These are phyloP conservation scores for Rauvolfia tetraphylla DNA, from an alignment of 257 asterid genomes.

Conservation along the genomic window DNA sequence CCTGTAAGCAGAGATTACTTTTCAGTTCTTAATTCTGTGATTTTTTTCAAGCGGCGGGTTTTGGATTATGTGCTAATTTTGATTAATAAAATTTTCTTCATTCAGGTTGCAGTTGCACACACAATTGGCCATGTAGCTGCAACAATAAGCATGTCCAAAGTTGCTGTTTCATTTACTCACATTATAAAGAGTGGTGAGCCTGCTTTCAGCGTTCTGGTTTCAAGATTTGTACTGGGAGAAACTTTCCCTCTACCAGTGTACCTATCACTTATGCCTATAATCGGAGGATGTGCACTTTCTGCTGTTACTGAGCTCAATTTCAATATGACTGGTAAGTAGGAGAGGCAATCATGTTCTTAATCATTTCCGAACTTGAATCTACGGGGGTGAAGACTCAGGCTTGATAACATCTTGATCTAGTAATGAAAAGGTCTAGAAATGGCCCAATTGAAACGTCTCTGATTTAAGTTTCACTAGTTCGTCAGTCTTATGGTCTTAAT, in stretches of 20 bases:
- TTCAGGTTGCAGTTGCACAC: conserved; percentile 94
- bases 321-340: conserved; percentile 78
- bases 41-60: no score
- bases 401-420: neutral
- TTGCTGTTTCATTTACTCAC: conserved; percentile 94
- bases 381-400: no score
- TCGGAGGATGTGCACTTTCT: conserved; percentile 85
- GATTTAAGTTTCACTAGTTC: no score
- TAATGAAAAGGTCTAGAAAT: neutral
- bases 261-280: conserved; percentile 77
- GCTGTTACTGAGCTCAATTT: conserved; percentile 92
- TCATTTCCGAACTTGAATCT: no score
- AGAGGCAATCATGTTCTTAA: neutral
- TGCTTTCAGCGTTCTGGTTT: conserved; percentile 89
- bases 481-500: no score
- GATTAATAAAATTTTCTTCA: neutral
- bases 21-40: neutral
- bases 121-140: conserved; percentile 99
- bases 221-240: conserved; percentile 79
- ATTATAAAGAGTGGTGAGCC: conserved; percentile 97
- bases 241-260: conserved; percentile 68
- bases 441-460: no score
- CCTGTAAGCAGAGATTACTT: conserved; percentile 49
- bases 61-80: neutral
- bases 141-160: conserved; percentile 98